Conservation (phyloP, 2,329 filamentous ascomycete genomes). For the Beauveria asiatica region DNA sequence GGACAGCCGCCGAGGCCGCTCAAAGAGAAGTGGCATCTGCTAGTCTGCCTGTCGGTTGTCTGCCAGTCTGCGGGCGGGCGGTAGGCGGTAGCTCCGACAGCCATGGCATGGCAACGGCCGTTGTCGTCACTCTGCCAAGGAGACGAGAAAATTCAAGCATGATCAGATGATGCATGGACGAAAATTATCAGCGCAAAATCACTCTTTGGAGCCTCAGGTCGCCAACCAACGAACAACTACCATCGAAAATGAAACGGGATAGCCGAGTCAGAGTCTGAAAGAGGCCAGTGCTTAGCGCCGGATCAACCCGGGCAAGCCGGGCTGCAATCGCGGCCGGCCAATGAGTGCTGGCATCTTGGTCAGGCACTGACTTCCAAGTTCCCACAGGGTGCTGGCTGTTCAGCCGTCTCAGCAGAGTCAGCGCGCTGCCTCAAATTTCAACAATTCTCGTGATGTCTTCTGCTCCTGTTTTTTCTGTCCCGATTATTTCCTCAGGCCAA, state of each 20-base stretch:
- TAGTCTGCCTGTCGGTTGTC: no score
- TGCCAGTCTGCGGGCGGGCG: background rate
- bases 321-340: background rate
- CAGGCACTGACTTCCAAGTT: background rate
- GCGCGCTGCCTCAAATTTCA: background rate
- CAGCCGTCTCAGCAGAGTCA: background rate
- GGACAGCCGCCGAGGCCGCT: background rate
- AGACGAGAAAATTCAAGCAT: background rate
- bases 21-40: background rate
- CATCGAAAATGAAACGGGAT: conserved; percentile 9
- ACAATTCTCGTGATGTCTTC: background rate
- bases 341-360: background rate
- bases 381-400: background rate
- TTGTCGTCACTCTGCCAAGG: background rate
- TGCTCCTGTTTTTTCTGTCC: background rate
- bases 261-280: background rate
- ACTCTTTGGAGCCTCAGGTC: conserved; percentile 2
- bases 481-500: background rate
- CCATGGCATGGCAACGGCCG: background rate
- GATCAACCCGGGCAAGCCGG: conserved; percentile 9
- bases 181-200: conserved; percentile 1
- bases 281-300: background rate
- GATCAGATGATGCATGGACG: conserved; percentile 2
- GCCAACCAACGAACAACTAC: background rate
- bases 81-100: background rate